Conservation (phyloP, 2,329 filamentous ascomycete species). For the Bipolaris gigantea region DNA sequence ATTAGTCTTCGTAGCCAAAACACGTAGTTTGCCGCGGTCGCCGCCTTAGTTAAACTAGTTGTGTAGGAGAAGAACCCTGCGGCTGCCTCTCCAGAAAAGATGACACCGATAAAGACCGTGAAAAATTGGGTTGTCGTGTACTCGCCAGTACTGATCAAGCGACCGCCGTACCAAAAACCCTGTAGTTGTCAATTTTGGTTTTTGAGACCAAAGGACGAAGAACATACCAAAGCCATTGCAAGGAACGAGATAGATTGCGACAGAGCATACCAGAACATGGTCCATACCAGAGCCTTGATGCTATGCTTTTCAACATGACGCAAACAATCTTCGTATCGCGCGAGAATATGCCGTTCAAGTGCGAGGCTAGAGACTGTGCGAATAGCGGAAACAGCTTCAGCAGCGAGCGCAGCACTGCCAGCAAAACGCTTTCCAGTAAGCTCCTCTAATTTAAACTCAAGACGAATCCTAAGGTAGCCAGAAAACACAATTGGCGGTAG, state of each 20-base stretch:
- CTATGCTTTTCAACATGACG: conserved; percentile 59
- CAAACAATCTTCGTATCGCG: conserved; percentile 67
- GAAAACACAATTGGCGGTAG: conserved; percentile 53
- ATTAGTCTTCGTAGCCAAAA: conserved; percentile 48
- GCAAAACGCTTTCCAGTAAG: conserved; percentile 69
- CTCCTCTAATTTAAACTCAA: conserved; percentile 74
- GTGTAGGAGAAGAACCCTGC: conserved; percentile 92
- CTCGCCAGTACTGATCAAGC: conserved; percentile 46
- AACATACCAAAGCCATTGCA: conserved; percentile 30
- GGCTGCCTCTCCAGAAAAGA: conserved; percentile 60
- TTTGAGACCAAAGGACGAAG: neutral
- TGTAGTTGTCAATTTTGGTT: neutral
- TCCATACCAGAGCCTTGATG: conserved; percentile 64
- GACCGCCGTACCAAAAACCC: conserved; percentile 45
- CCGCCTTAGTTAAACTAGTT: conserved; percentile 93
- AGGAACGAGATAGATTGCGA: conserved; percentile 73
- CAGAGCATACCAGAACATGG: conserved; percentile 78
- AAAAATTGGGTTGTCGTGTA: conserved; percentile 85
- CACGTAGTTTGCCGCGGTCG: conserved; percentile 71
- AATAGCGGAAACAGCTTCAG: conserved; percentile 91
- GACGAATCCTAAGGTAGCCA: conserved; percentile 82
- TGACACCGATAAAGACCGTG: conserved; percentile 70
- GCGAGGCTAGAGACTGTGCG: conserved; percentile 91
- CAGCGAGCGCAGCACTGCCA: conserved; percentile 73
- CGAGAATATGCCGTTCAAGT: conserved; percentile 77